A percentile compares a stretch with the other conserved stretches of the same genome.
These are phyloP conservation scores for Echria macrotheca DNA, from an alignment of 495 filamentous ascomycete species.

Conservation along the genomic window DNA sequence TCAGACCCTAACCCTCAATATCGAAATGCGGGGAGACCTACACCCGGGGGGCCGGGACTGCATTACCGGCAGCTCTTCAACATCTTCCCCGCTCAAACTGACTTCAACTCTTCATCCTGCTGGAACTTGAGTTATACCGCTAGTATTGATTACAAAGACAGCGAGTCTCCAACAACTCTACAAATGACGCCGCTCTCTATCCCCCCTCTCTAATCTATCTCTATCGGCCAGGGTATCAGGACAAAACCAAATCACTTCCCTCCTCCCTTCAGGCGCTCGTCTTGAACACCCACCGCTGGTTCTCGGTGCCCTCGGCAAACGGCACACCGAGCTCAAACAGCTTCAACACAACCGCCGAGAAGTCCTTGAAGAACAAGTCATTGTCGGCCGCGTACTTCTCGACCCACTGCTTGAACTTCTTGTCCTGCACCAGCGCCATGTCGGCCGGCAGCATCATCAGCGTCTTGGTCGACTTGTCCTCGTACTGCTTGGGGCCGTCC, in stretches of 20 bases:
- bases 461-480: slow-evolving; percentile 76
- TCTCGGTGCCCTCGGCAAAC: slow-evolving; percentile 62
- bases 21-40: no score
- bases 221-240: no score
- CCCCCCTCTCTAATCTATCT: no score
- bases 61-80: no score
- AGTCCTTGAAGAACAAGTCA: slow-evolving; percentile 90
- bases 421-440: slow-evolving; percentile 82
- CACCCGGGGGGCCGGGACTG: no score
- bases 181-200: slow-evolving; percentile 4
- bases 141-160: no score
- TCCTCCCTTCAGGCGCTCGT: slow-evolving; percentile 32
- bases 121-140: no score
- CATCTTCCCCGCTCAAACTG: no score
- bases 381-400: slow-evolving; percentile 89
- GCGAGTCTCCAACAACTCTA: no score
- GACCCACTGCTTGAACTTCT: slow-evolving; percentile 76
- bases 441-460: slow-evolving; percentile 98
- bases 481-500: slow-evolving; percentile 77
- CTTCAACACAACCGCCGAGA: slow-evolving; percentile 69
- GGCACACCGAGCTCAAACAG: slow-evolving; percentile 95
- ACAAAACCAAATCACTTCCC: no score
- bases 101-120: no score
- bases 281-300: slow-evolving; percentile 72
- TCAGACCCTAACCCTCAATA: slow-evolving; percentile 4